A percentile compares a stretch with the other conserved stretches of the same genome.
Evolutionary conservation across 2,329 filamentous ascomycete species (phyloP).

Genomic region (Sclerotinia trifoliorum): DNA sequence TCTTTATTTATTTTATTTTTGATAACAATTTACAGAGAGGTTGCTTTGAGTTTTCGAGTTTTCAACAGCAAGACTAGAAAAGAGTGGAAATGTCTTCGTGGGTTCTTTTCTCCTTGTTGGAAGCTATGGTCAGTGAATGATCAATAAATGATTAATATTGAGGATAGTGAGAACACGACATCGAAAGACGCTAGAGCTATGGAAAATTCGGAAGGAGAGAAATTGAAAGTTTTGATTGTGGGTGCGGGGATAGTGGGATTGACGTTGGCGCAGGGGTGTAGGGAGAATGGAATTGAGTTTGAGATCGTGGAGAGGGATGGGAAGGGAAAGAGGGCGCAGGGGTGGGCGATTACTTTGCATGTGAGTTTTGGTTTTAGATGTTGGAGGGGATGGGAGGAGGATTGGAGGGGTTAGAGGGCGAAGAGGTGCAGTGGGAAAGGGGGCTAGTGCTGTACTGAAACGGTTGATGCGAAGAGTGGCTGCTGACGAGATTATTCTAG

Average conservation of each 20-base stretch:
- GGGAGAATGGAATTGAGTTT: slow-evolving; percentile 22
- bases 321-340: slow-evolving; percentile 42
- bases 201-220: neutral
- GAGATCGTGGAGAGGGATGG: slow-evolving; percentile 40
- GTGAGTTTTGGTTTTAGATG: neutral
- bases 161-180: neutral
- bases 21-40: too few relatives aligned
- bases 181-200: neutral
- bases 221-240: slow-evolving; percentile 19
- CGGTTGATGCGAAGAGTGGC: accelerated
- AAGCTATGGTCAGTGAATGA: neutral
- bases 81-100: neutral
- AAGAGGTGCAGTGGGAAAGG: too few relatives aligned
- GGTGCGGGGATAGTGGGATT: slow-evolving; percentile 23
- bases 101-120: neutral
- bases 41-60: neutral
- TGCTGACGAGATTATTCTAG: neutral
- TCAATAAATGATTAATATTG: neutral
- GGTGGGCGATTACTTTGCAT: slow-evolving; percentile 61
- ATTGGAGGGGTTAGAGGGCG: neutral
- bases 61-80: neutral
- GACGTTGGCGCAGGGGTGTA: slow-evolving; percentile 22
- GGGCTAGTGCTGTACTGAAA: too few relatives aligned
- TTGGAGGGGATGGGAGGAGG: neutral
- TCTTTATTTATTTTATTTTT: neutral